Base-by-base conservation (phyloP, 257 asterid genomes). In the Cruciata laevipes region DNA sequence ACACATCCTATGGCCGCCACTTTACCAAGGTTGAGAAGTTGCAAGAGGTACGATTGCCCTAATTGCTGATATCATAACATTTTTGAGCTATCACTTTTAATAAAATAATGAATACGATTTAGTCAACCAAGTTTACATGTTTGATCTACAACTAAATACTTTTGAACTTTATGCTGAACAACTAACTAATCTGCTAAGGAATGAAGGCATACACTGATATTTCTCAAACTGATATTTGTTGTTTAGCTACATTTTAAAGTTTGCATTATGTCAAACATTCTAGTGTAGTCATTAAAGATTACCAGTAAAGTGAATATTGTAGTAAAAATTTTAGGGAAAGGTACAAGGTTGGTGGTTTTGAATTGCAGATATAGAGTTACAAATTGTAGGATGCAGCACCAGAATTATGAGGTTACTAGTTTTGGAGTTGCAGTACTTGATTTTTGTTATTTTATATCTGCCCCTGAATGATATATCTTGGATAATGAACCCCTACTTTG, bases 1-100 rank as follows among this genome's bases (percentile, higher is more conserved):
- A 94, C 78, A 94, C 97, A 40, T 90, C 99, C 25, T 90, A 82
- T 78, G 99, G 97, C 69, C 97, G 96, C 65, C 99, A 94, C 79
- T 94, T 94, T 73, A 94, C 96, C 24, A 87, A 84, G 79, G 64
- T 69, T 65, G 91, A 94, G 53, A 90, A 88, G 80, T 83, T 90
- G 69, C 75, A 84, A 81, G 86, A 72, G 95, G 99, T 88, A 55
- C 62, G 89, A 85, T 27, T 35, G 24, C 44, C 5, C n/a, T 35
- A 33, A 32, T 2, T 44, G 9, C 27, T 59, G 37, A 16, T 25
- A 24, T 12, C 7, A 16, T 9, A n/a, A 7, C 17, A n/a, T 16
- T 33, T 25, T 44, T 44, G 59, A 24, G 58, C 58, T 42, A 14
- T 44, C 14, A 37, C 55, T 64, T 64, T 3, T 9, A 6, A 12